Evolutionary conservation across 2,329 filamentous ascomycete species (phyloP), one percentile per base, ranked within the genome.

Genomic region (Trichoderma semiorbis): DNA sequence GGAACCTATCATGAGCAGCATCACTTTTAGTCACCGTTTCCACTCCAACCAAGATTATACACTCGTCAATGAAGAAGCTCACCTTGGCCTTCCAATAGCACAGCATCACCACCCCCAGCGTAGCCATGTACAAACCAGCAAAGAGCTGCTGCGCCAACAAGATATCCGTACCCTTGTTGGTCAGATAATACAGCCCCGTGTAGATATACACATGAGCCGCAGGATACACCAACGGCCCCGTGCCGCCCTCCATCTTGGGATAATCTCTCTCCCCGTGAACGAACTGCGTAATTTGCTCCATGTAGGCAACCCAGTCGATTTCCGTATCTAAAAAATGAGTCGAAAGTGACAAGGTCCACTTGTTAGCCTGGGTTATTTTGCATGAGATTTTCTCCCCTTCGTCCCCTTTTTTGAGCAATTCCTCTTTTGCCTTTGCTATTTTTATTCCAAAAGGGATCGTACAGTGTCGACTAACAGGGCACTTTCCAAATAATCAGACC

Each of bases 281-380:
- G 78, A 92, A 96, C 76, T 95, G 90, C 53, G 88, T 83, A 58
- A 98, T 87, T 78, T 99, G 96, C 80, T 98, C 88, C 95, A 99
- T 98, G 82, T 99, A 99, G 0, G 96, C 94, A 72, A 87, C 88
- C 95, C 95, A 99, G 83, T 99, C 96, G 78, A 99, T 99, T 82
- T 99, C 96, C 57, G 96, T 99, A 80, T 99, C 96, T 87, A 32
- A 5, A 50, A 21, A 18, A 47, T 69, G 36, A 5, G 11, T 43
- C 39, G 7, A 47, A 47, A 57, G 7, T 21, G 5, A 11, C 21
- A 32, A 3, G 2, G 24, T 24, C 11, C 11, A 53, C 21, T n/a
- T 5, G 53, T 71, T 21, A 71, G 61, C 21, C 7, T 55, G 3
- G 10, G 11, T 21, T 60, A 7, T n/a, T 4, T 5, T 21, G 12